A percentile compares a stretch with the other conserved stretches of the same genome.
Conservation (phyloP, 192 early-diverging fungal genomes). For the Mortierella antarctica region DNA sequence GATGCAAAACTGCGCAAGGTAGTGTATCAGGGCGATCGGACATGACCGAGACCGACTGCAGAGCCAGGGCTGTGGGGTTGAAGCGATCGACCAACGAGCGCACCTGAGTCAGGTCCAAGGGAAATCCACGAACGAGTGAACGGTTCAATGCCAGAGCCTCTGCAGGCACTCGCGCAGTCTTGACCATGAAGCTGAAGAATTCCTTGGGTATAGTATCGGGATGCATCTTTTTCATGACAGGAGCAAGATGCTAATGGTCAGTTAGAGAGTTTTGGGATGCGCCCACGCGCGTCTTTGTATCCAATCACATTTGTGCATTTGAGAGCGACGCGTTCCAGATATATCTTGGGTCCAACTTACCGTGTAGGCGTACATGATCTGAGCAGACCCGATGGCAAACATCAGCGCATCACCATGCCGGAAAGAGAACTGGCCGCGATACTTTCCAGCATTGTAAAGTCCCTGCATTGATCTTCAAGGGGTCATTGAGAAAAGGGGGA, state of each 20-base stretch:
- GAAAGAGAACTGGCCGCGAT: constrained; percentile 63
- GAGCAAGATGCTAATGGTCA: neutral
- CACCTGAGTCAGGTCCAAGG: constrained; percentile 48
- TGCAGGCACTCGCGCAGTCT: constrained; percentile 68
- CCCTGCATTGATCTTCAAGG: constrained; percentile 62
- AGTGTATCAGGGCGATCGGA: constrained; percentile 48
- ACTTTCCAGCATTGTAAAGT: constrained; percentile 63
- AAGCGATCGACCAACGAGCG: constrained; percentile 38
- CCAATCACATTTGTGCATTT: neutral
- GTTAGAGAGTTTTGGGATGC: no score
- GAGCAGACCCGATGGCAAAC: constrained; percentile 62
- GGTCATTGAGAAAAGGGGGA: neutral
- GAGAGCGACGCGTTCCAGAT: neutral
- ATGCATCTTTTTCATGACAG: constrained; percentile 57
- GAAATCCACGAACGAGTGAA: constrained; percentile 53
- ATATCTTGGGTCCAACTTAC: constrained; percentile 46
- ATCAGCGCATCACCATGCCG: constrained; percentile 66
- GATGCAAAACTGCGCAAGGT: constrained; percentile 68
- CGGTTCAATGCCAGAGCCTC: constrained; percentile 68
- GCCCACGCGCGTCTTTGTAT: no score
- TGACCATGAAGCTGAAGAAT: constrained; percentile 69
- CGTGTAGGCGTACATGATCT: constrained; percentile 67
- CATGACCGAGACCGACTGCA: constrained; percentile 51
- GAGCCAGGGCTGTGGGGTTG: constrained; percentile 54
- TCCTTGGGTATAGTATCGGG: constrained; percentile 67